Percentiles rank a stretch among this genome's conserved stretches.
phyloP scores from a whole-genome alignment of 2,329 filamentous ascomycete species.

The Colletotrichum sublineola region DNA sequence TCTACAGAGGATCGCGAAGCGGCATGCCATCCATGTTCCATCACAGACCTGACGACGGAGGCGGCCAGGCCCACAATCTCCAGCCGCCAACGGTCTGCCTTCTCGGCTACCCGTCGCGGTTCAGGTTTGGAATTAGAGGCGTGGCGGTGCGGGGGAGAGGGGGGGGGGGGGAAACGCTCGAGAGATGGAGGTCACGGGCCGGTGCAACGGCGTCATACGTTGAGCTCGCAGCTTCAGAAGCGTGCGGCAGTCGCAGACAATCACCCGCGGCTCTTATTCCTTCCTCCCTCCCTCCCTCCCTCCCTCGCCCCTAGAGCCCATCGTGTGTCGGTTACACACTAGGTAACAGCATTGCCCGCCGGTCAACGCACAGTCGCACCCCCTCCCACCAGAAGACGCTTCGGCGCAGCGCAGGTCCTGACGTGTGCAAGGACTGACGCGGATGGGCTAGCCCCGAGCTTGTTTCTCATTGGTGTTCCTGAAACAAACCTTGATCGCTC shows the following conservation, averaged over 20 bases:
- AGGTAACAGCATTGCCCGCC: neutral
- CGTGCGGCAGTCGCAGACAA: conserved; percentile 2
- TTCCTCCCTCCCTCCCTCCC: too few relatives aligned
- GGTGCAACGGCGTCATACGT: conserved; percentile 24
- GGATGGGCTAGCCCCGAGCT: conserved; percentile 38
- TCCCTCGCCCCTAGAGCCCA: neutral
- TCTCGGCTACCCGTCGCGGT: neutral
- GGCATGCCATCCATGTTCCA: too few relatives aligned
- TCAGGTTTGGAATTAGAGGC: neutral
- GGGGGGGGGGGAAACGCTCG: neutral
- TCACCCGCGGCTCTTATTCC: conserved; percentile 5
- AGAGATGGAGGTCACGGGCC: conserved; percentile 9
- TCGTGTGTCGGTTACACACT: neutral
- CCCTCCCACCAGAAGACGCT: neutral
- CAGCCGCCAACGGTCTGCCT: neutral
- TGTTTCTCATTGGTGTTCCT: conserved; percentile 42
- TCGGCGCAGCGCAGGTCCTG: conserved; percentile 1
- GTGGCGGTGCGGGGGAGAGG: neutral
- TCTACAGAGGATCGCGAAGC: too few relatives aligned
- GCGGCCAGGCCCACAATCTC: too few relatives aligned
- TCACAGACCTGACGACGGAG: too few relatives aligned
- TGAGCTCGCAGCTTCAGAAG: conserved; percentile 11
- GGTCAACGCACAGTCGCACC: neutral
- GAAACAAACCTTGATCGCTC: conserved; percentile 41
- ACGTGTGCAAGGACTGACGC: conserved; percentile 32